These are phyloP conservation scores for Arthroderma sp. DNA, from an alignment of 2,329 filamentous ascomycete genomes.

Conservation along the genomic window DNA sequence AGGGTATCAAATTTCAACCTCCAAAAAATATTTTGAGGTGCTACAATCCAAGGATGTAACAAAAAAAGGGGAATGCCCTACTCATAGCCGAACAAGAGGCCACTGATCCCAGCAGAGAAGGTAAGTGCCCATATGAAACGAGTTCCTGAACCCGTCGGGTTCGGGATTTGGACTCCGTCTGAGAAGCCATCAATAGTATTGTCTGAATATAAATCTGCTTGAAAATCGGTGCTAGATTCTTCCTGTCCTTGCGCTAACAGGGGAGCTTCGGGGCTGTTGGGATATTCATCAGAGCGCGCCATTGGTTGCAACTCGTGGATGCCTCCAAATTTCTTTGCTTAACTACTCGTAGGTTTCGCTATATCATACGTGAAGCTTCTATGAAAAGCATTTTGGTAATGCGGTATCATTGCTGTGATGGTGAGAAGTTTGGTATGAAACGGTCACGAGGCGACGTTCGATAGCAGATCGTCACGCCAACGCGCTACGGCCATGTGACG, in stretches of 20 bases:
- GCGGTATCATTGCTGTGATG: too few relatives aligned
- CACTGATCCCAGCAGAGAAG: constrained; percentile 44
- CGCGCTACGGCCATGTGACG: too few relatives aligned
- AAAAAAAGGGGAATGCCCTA: constrained; percentile 17
- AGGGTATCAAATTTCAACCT: background rate
- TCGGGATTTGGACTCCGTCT: background rate
- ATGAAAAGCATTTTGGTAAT: too few relatives aligned
- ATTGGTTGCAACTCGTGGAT: constrained; percentile 13
- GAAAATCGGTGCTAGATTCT: too few relatives aligned
- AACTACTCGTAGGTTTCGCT: background rate
- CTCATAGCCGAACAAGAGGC: constrained; percentile 51
- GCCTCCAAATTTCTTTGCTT: constrained; percentile 1
- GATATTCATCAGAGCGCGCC: constrained; percentile 7
- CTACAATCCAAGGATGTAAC: background rate
- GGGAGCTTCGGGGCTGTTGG: constrained; percentile 17
- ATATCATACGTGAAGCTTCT: background rate
- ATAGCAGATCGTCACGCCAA: too few relatives aligned
- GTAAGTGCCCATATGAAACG: constrained; percentile 44
- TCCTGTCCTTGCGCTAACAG: constrained; percentile 15
- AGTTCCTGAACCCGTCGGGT: constrained; percentile 3
- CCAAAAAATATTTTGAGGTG: background rate
- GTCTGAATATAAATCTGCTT: too few relatives aligned
- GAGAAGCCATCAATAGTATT: background rate
- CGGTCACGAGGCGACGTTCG: too few relatives aligned
- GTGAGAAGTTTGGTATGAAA: too few relatives aligned